Conservation (phyloP, 2,329 filamentous ascomycete genomes). For the Decorospora gaudefroyi region DNA sequence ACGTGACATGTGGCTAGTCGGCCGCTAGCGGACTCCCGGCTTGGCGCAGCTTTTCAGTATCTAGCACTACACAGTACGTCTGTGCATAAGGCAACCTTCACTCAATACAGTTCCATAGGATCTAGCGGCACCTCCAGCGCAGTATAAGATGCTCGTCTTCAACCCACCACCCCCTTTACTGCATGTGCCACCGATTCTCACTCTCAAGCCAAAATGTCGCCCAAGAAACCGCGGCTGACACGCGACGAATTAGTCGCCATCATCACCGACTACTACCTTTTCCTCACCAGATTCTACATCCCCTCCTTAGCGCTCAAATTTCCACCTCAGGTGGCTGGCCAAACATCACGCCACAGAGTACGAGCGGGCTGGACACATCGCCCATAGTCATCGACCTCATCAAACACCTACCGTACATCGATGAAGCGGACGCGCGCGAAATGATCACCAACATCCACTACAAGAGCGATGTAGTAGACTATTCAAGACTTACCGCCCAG, state of each 20-base stretch:
- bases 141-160: too few relatives aligned
- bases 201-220: not conserved
- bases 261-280: conserved; percentile 16
- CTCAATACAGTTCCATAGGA: too few relatives aligned
- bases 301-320: conserved; percentile 7
- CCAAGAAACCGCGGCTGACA: not conserved
- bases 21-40: conserved; percentile 15
- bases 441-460: conserved; percentile 13
- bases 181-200: too few relatives aligned
- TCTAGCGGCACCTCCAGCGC: too few relatives aligned
- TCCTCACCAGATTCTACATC: conserved; percentile 15
- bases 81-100: too few relatives aligned
- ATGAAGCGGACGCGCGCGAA: not conserved
- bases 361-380: conserved; percentile 1
- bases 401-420: conserved; percentile 16
- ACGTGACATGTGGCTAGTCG: conserved; percentile 26
- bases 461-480: conserved; percentile 12
- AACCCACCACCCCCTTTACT: too few relatives aligned
- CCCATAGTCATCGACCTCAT: conserved; percentile 14
- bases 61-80: too few relatives aligned
- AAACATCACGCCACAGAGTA: conserved; percentile 10
- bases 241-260: conserved; percentile 3
- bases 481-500: too few relatives aligned
- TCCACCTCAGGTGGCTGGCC: conserved; percentile 16
- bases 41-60: too few relatives aligned